Evolutionary conservation across 2,329 filamentous ascomycete species (phyloP), one percentile per base, ranked within the genome.

Genomic region (Microcyclospora pomicola): DNA sequence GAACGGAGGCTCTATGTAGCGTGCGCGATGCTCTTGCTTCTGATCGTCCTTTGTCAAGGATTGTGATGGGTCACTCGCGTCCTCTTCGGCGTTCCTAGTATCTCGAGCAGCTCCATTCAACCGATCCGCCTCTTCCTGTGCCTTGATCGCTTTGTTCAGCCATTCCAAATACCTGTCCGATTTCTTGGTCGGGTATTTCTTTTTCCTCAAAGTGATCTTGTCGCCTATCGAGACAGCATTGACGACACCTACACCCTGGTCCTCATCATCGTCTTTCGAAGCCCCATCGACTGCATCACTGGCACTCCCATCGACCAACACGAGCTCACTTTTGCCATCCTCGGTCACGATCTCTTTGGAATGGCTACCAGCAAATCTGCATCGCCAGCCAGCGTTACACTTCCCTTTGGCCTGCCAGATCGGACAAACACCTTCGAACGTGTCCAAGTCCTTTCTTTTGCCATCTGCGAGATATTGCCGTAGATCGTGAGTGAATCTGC

Each of bases 361-460:
- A 61, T 98, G 91, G 45, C 84, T 92, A 45, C 73, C 73, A 27
- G 84, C 81, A 54, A 95, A 93, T 15, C 88, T 80, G 58, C 91
- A 98, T 58, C 88, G 93, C 87, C 88, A 98, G 5, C 91, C 91
- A 11, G 80, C 75, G 35, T 74, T 71, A 52, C 91, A 98, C 44
- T 69, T 75, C 10, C 87, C 87, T 46, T 80, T 74, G 12, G 68
- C 67, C 47, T 83, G 78, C 59, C 77, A 95, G 7, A 93, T 72
- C 1, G 87, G 88, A 54, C 91, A 98, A 44, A 80, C 68, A 6
- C 83, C 81, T 31, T 69, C 71, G 51, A 93, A 80, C 0, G 81
- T 84, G 5, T 72, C 71, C 30, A 95, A 68, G 53, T 96, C 84
- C 42, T 75, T 75, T 33, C 84, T 76, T 47, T 88, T 87, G 43